Evolutionary conservation across 306 rosid genomes (phyloP), one percentile per base, ranked within the genome.

Genomic region (Vigna mungo): DNA sequence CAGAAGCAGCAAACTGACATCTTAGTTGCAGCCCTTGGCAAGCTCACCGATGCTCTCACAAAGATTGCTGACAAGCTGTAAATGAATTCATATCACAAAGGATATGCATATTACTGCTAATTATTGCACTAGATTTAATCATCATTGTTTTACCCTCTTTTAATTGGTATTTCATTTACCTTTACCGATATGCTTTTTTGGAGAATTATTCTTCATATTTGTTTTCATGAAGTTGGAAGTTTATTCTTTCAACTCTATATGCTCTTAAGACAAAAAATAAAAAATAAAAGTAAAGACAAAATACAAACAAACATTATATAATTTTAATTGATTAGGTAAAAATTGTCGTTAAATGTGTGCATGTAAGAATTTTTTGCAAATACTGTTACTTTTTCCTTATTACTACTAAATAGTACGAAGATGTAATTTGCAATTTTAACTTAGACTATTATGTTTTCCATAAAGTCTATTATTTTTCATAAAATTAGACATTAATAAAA

Each of bases 11-110:
- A 88, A 15, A 59, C 71, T 14, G 78, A 73, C 36, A 76, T 41
- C 81, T 60, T 88, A 75, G 75, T 87, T 18, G 56, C 84, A 65
- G 87, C 90, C 25, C 83, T 88, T 2, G 75, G 87, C 64, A 84
- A 81, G 75, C 84, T 88, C 78, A 77, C 90, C 13, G 86, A 90
- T 79, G 92, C 89, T 66, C 21, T 90, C 12, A 75, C 23, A 66
- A 80, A 83, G 77, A 86, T 88, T 78, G 92, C 90, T n/a, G 90
- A 90, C 39, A 90, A 83, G 84, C 69, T 83, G 53, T 86, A 25
- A 83, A 46, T 32, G 54, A 59, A 61, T 48, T 72, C 83, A 69
- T 44, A 72, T 62, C 79, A 59, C 25, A 60, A 30, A 63, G 74
- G 60, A 80, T 67, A 63, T 56, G 37, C 56, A 71, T 47, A 4